Evolutionary conservation across 2,329 filamentous ascomycete species (phyloP).

Genomic region (Colletotrichum graminicola): DNA sequence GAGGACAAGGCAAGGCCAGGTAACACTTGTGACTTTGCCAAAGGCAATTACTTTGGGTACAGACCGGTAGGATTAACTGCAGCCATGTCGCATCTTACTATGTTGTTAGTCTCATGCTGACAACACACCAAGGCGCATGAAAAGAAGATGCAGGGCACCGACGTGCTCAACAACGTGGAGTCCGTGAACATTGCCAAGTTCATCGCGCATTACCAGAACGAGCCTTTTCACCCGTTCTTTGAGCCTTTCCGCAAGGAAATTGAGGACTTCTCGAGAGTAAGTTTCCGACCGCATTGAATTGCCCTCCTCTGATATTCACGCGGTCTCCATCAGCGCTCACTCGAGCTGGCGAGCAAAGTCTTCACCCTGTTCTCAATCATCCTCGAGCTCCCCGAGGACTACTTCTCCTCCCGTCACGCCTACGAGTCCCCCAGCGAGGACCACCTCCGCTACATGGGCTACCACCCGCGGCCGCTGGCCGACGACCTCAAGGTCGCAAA

Average conservation of each 20-base stretch:
- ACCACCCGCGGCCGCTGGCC: conserved; percentile 57
- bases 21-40: conserved; percentile 57
- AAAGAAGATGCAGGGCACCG: conserved; percentile 46
- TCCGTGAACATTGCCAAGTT: conserved; percentile 68
- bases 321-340: conserved; percentile 42
- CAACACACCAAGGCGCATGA: conserved; percentile 47
- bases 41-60: conserved; percentile 64
- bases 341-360: conserved; percentile 48
- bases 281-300: neutral
- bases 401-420: conserved; percentile 63
- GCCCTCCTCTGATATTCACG: conserved; percentile 3
- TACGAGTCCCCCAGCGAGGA: conserved; percentile 66
- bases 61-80: conserved; percentile 46
- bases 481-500: conserved; percentile 51
- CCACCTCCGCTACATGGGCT: conserved; percentile 69
- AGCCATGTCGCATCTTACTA: neutral
- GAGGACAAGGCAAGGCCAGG: conserved; percentile 61
- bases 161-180: conserved; percentile 62
- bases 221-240: conserved; percentile 54
- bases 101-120: neutral
- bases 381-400: conserved; percentile 66
- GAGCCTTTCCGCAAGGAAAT: conserved; percentile 59
- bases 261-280: conserved; percentile 61
- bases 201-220: conserved; percentile 52
- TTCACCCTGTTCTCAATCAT: conserved; percentile 57